Conservation (phyloP, 2,329 filamentous ascomycete genomes). For the Penicillium sp. region DNA sequence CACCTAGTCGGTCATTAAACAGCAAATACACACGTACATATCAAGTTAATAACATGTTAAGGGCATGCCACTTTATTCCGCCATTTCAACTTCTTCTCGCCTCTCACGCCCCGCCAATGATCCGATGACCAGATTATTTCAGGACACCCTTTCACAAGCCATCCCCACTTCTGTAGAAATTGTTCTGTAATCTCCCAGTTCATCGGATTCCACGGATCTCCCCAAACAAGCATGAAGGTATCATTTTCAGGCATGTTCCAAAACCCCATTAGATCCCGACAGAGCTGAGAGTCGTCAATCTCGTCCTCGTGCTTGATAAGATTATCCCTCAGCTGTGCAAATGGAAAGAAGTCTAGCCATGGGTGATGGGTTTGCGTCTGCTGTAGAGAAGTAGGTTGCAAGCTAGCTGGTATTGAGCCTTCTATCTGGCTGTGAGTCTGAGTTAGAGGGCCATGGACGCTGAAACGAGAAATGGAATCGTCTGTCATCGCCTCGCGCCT, state of each 20-base stretch:
- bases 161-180: constrained; percentile 27
- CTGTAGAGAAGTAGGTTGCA: constrained; percentile 6
- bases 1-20: too few relatives aligned
- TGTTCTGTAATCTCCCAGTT: constrained; percentile 25
- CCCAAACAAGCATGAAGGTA: constrained; percentile 24
- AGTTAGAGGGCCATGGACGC: neutral
- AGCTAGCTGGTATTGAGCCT: neutral
- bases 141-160: constrained; percentile 21
- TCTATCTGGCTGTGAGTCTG: neutral
- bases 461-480: constrained; percentile 4
- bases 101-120: constrained; percentile 19
- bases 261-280: constrained; percentile 15
- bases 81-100: neutral
- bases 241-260: neutral
- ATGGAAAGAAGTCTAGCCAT: constrained; percentile 7
- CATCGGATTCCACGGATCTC: constrained; percentile 23
- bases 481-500: neutral
- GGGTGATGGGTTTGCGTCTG: constrained; percentile 3
- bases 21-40: too few relatives aligned
- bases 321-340: constrained; percentile 7
- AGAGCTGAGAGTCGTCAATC: constrained; percentile 16
- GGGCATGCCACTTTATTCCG: too few relatives aligned
- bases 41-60: too few relatives aligned
- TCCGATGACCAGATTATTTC: constrained; percentile 24
- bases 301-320: constrained; percentile 14